A percentile compares a stretch with the other conserved stretches of the same genome.
phyloP scores from a whole-genome alignment of 345 rosid genomes.

The Diplotaxis tenuifolia region DNA sequence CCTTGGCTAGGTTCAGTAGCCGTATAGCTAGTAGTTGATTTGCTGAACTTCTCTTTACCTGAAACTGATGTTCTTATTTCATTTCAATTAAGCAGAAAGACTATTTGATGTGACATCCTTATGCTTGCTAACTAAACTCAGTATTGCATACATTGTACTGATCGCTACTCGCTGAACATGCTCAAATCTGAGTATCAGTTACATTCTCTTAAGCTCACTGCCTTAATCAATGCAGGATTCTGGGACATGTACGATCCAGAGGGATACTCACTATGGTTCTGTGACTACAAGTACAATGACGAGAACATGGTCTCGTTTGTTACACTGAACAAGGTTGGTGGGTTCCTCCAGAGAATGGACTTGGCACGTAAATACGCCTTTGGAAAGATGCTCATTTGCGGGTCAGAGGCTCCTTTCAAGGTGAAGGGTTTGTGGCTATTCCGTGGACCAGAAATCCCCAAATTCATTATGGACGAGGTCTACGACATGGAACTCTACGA shows the following conservation, averaged over 20 bases:
- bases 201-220: background rate
- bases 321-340: conserved; percentile 91
- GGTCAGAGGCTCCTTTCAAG: conserved; percentile 67
- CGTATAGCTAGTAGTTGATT: background rate
- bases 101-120: too few relatives aligned
- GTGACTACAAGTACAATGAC: conserved; percentile 92
- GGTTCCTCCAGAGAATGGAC: conserved; percentile 95
- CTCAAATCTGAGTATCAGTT: too few relatives aligned
- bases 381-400: conserved; percentile 83
- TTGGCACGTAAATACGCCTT: conserved; percentile 91
- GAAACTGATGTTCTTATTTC: too few relatives aligned
- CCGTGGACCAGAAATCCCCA: conserved; percentile 81
- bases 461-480: conserved; percentile 70
- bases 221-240: conserved; percentile 56
- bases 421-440: conserved; percentile 90
- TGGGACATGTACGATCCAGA: conserved; percentile 99
- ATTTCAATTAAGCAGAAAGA: too few relatives aligned
- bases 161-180: too few relatives aligned
- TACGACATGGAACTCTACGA: conserved; percentile 93
- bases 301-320: conserved; percentile 92
- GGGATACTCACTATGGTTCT: conserved; percentile 96
- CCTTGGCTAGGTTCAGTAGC: background rate
- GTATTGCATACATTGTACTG: too few relatives aligned
- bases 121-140: too few relatives aligned
- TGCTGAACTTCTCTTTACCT: too few relatives aligned